Conservation (phyloP, 441 rosid species). For the Populus hybrid region DNA sequence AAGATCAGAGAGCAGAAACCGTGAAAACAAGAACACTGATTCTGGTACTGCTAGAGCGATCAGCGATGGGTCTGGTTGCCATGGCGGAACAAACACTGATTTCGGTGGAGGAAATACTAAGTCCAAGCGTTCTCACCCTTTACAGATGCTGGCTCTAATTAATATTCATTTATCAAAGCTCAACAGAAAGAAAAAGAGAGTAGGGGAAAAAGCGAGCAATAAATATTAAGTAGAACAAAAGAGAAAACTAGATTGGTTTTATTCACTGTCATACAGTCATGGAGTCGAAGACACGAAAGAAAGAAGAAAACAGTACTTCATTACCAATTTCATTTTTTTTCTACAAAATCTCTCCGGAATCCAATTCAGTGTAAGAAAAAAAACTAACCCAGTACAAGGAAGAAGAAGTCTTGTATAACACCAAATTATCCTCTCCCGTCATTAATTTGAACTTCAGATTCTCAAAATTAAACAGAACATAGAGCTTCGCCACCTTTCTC, state of each 20-base stretch:
- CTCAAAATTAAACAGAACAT: conserved; percentile 3
- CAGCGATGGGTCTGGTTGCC: not conserved
- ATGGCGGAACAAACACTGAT: not conserved
- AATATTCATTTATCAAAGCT: too few relatives aligned
- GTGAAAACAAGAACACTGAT: not conserved
- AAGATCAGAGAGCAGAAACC: not conserved
- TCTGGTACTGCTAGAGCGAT: too few relatives aligned
- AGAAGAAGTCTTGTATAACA: conserved; percentile 12
- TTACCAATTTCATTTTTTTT: conserved; percentile 52
- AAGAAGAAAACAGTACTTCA: conserved; percentile 1
- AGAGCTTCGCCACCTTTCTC: not conserved
- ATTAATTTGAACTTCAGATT: conserved; percentile 13
- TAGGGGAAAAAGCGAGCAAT: too few relatives aligned
- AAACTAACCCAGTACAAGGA: conserved; percentile 1
- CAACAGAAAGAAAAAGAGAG: too few relatives aligned
- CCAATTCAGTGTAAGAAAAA: conserved; percentile 18
- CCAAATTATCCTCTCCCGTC: not conserved
- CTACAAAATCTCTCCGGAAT: conserved; percentile 53
- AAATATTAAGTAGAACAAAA: not conserved
- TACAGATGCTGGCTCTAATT: not conserved
- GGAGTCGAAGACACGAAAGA: not conserved
- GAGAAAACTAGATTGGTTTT: conserved; percentile 22
- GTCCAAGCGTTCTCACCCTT: not conserved
- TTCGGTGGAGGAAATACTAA: not conserved
- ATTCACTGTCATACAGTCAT: conserved; percentile 19